Percentiles rank a stretch among this genome's conserved stretches.
phyloP scores from a whole-genome alignment of 371 early-diverging fungal species.

The Apophysomyces trapeziformis region DNA sequence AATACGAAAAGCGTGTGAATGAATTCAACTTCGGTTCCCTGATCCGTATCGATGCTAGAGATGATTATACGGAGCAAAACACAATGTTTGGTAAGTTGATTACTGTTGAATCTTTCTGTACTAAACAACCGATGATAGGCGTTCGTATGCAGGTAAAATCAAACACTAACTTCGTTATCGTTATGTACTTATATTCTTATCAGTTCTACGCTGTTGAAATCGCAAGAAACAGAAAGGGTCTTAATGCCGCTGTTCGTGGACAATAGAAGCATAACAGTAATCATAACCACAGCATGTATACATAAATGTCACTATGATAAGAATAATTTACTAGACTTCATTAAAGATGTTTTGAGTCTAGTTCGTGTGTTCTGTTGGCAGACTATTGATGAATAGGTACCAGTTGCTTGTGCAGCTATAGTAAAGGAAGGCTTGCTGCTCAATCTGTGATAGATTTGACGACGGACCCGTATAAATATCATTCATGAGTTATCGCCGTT shows the following conservation, averaged over 20 bases:
- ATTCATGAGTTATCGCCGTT: no score
- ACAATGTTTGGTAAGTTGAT: slow-evolving; percentile 78
- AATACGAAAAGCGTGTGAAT: slow-evolving; percentile 83
- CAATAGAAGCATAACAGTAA: slow-evolving; percentile 12
- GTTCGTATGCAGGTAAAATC: slow-evolving; percentile 55
- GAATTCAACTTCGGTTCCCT: slow-evolving; percentile 94
- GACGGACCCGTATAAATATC: no score
- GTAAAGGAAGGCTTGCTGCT: no score
- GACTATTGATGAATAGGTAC: no score
- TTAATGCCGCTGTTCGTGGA: slow-evolving; percentile 57
- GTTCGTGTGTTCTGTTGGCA: no score
- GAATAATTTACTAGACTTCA: no score
- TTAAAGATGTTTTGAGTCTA: no score
- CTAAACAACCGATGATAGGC: slow-evolving; percentile 32
- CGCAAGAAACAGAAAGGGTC: slow-evolving; percentile 84
- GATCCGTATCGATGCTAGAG: slow-evolving; percentile 74
- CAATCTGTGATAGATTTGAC: no score
- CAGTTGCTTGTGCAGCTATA: no score
- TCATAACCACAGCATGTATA: no score
- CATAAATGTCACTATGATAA: no score
- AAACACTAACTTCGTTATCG: slow-evolving; percentile 13
- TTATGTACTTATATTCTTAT: neutral
- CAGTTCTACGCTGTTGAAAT: slow-evolving; percentile 92
- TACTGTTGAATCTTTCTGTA: slow-evolving; percentile 12
- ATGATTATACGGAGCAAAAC: slow-evolving; percentile 85